These are phyloP conservation scores for Blastocystis hominis DNA, from an alignment of 352 stramenopile genomes.

Conservation along the genomic window DNA sequence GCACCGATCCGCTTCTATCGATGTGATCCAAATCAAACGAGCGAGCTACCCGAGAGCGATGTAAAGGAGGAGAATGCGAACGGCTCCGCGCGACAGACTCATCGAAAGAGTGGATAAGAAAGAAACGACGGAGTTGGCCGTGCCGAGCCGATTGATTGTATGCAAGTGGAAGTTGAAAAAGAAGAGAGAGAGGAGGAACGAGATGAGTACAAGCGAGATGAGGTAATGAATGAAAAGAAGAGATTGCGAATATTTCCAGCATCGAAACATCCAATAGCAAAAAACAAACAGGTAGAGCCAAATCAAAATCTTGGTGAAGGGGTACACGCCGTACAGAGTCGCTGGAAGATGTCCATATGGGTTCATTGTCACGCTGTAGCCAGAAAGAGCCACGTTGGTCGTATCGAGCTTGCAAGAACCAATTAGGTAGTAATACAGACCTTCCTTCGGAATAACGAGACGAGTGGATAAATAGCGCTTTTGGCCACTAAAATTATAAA, in stretches of 20 bases:
- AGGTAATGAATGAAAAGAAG: neutral
- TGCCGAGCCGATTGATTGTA: neutral
- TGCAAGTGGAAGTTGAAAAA: neutral
- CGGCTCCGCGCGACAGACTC: neutral
- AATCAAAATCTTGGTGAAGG: neutral
- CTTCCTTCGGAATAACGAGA: neutral
- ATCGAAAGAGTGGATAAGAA: neutral
- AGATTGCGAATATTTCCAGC: neutral
- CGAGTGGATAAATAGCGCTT: neutral
- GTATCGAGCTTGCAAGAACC: neutral
- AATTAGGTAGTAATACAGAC: slow-evolving; percentile 20
- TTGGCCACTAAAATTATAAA: neutral
- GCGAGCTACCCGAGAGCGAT: neutral
- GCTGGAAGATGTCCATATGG: slow-evolving; percentile 13
- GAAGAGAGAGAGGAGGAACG: neutral
- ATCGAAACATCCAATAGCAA: neutral
- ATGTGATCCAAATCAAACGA: neutral
- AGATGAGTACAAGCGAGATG: neutral
- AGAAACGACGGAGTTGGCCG: neutral
- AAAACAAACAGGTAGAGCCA: neutral
- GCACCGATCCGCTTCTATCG: neutral
- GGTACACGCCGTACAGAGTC: neutral
- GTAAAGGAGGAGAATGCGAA: neutral
- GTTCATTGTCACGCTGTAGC: neutral
- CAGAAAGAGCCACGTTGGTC: neutral